These are phyloP conservation scores for Tilletia indica DNA, from an alignment of 1,284 basidiomycete species.

Conservation along the genomic window DNA sequence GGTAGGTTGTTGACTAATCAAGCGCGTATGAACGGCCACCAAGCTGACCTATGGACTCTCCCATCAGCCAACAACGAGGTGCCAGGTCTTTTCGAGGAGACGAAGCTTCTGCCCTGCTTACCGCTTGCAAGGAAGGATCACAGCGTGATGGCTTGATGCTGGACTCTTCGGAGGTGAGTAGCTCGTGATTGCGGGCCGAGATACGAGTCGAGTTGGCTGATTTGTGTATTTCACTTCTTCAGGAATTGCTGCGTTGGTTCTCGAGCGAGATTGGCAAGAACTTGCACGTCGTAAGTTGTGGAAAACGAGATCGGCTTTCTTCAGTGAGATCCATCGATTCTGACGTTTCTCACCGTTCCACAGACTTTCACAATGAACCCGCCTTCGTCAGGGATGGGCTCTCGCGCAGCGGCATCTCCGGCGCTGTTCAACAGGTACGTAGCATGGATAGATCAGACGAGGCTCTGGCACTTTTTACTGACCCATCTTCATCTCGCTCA, in stretches of 20 bases:
- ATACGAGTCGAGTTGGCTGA: background rate
- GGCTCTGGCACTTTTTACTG: conserved; percentile 91
- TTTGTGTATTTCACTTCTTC: background rate
- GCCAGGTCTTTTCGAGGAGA: conserved; percentile 88
- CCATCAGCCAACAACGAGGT: conserved; percentile 93
- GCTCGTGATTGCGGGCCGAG: conserved; percentile 59
- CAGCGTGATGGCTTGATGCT: conserved; percentile 96
- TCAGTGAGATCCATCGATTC: background rate
- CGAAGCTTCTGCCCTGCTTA: conserved; percentile 94
- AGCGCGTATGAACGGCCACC: no score
- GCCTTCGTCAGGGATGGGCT: conserved; percentile 88
- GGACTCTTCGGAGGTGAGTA: conserved; percentile 89
- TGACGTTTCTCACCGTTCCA: background rate
- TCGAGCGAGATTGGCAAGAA: conserved; percentile 43
- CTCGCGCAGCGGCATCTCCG: conserved; percentile 84
- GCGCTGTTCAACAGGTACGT: conserved; percentile 70
- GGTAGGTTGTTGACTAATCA: background rate
- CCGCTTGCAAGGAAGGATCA: conserved; percentile 96
- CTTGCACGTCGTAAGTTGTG: conserved; percentile 39
- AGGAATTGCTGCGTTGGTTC: conserved; percentile 46
- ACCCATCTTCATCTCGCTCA: conserved; percentile 74
- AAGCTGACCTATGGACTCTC: background rate
- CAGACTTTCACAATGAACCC: conserved; percentile 95
- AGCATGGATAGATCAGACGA: conserved; percentile 64
- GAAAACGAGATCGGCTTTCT: background rate